Base-by-base conservation (phyloP, 768 basidiomycete genomes). In the Suillus alpinus region DNA sequence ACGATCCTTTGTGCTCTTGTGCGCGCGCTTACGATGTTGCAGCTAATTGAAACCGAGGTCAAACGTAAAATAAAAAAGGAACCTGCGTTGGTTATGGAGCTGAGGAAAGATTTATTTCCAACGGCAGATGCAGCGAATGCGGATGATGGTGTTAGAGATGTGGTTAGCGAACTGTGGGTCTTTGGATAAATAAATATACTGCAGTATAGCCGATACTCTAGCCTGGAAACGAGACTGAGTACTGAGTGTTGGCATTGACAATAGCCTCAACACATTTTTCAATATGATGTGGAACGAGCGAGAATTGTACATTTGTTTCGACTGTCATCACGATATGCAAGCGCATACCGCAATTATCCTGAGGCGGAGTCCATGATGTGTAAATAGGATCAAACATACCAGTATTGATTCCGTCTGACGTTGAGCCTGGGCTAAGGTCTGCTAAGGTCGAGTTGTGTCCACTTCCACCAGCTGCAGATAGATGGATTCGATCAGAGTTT, bases 41-140 rank as follows among this genome's bases (percentile, higher is more conserved):
- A 97, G 95, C 80, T 98, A 34, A 89, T 95, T 65, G 92, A 95
- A 39, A 90, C 90, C 0, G 95, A 97, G 68, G 77, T 81, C 34
- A 86, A 84, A 63, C 80, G 92, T 56, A 89, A 86, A 64, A 87
- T 96, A 49, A 92, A 88, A 70, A 87, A 86, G 68, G 91, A 94
- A 50, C 95, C 82, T 7, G 78, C 83, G n/a, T 67, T 86, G 47
- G 80, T 76, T 40, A 76, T 81, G 64, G 82, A 80, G 26, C 66
- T 79, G 60, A 75, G 63, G 31, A 56, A 64, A 63, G 62, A 71
- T 56, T 65, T 73, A 47, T 74, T 71, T 23, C 61, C 71, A 6
- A 62, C 72, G 26, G 77, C 75, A 63, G 69, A 60, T 6, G 67
- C 66, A 43, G 60, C 36, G 43, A 57, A 36, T 12, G 63, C 59